phyloP scores from a whole-genome alignment of 1,284 basidiomycete genomes.

The Puccinia horiana region DNA sequence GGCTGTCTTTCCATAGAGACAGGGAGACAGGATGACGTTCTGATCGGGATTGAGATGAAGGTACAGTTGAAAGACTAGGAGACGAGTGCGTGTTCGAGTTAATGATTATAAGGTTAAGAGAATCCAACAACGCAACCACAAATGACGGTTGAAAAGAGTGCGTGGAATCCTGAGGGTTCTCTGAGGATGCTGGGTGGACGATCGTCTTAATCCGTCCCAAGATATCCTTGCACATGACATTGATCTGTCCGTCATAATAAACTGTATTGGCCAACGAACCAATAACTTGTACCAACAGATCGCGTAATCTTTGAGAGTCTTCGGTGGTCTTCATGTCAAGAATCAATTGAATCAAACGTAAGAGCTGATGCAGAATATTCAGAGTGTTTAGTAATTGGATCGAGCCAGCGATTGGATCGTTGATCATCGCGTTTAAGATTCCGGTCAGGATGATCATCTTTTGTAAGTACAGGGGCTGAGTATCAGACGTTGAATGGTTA shows the following conservation, averaged over 20 bases:
- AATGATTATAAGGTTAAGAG: not conserved
- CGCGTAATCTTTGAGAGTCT: not conserved
- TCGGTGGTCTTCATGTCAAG: not conserved
- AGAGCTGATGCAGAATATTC: constrained; percentile 15
- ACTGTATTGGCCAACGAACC: constrained; percentile 5
- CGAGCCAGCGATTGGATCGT: not conserved
- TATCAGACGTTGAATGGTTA: not conserved
- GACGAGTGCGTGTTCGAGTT: not conserved
- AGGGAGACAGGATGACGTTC: not conserved
- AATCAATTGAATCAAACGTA: constrained; percentile 12
- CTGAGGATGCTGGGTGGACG: not conserved
- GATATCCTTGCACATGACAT: constrained; percentile 27
- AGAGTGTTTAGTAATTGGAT: constrained; percentile 32
- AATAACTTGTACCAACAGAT: constrained; percentile 4
- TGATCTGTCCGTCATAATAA: constrained; percentile 27
- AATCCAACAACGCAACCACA: constrained; percentile 6
- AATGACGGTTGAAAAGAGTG: not conserved
- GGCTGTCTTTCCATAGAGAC: constrained; percentile 2
- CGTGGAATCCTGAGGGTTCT: not conserved
- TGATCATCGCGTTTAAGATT: not conserved
- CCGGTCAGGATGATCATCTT: constrained; percentile 18
- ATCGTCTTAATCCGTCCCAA: not conserved
- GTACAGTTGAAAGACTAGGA: not conserved
- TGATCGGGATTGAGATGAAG: not conserved
- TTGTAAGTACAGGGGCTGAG: not conserved